Evolutionary conservation across 371 early-diverging fungal genomes (phyloP).

Genomic region (Rhizopus microsporus): DNA sequence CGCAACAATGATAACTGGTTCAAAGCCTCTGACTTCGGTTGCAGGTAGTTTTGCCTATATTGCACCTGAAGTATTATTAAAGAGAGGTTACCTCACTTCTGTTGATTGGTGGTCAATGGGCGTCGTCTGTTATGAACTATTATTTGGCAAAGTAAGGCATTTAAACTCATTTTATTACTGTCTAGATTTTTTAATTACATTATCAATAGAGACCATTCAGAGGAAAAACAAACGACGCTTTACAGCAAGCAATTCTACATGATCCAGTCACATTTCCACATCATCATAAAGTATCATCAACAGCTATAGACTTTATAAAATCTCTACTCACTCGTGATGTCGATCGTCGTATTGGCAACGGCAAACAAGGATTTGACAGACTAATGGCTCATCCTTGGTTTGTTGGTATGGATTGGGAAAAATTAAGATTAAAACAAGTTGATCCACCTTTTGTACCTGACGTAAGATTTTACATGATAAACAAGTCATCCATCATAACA

Average conservation of each 20-base stretch:
- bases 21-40: slow-evolving; percentile 59
- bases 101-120: slow-evolving; percentile 94
- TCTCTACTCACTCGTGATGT: slow-evolving; percentile 63
- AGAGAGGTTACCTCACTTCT: slow-evolving; percentile 68
- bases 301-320: slow-evolving; percentile 59
- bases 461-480: slow-evolving; percentile 24
- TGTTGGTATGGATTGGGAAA: slow-evolving; percentile 56
- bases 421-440: slow-evolving; percentile 53
- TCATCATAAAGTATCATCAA: slow-evolving; percentile 49
- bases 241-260: slow-evolving; percentile 66
- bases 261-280: slow-evolving; percentile 65
- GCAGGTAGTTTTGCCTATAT: slow-evolving; percentile 82
- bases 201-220: slow-evolving; percentile 74
- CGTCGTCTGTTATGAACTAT: slow-evolving; percentile 69
- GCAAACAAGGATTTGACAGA: slow-evolving; percentile 52
- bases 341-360: slow-evolving; percentile 59
- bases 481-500: neutral
- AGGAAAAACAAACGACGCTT: slow-evolving; percentile 75
- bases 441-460: slow-evolving; percentile 70
- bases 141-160: slow-evolving; percentile 45
- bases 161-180: slow-evolving; percentile 61
- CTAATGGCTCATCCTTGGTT: slow-evolving; percentile 67
- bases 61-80: slow-evolving; percentile 78
- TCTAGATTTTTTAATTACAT: slow-evolving; percentile 5
- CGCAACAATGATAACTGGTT: slow-evolving; percentile 50